phyloP scores from a whole-genome alignment of 78 protist genomes.

The Emiliania huxleyi region DNA sequence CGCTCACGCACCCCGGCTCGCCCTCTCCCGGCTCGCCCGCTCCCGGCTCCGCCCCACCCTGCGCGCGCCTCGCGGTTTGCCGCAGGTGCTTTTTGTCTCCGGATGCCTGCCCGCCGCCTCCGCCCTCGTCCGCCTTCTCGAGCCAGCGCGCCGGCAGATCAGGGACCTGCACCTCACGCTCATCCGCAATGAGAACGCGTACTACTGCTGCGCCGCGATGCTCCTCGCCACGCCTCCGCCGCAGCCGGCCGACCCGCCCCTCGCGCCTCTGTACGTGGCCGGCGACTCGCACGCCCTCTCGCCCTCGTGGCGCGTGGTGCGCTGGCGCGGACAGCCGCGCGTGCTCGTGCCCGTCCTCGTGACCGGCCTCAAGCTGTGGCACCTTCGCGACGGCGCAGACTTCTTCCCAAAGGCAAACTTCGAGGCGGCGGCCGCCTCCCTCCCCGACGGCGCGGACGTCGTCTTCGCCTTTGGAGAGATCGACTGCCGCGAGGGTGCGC shows the following conservation, averaged over 20 bases:
- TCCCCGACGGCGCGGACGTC: conserved; percentile 52
- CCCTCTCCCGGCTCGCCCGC: too few relatives aligned
- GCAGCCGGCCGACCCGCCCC: conserved; percentile 34
- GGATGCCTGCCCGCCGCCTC: conserved; percentile 72
- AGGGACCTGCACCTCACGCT: conserved; percentile 71
- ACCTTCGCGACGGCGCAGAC: conserved; percentile 21
- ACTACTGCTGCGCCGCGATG: conserved; percentile 64
- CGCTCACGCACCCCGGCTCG: too few relatives aligned
- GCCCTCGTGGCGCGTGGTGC: conserved; percentile 67
- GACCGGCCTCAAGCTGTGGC: conserved; percentile 86
- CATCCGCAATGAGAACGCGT: conserved; percentile 85
- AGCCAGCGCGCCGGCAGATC: background rate
- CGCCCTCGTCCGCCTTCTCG: conserved; percentile 45
- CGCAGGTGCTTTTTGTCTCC: conserved; percentile 52
- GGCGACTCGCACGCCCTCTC: conserved; percentile 86
- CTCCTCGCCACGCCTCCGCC: conserved; percentile 37
- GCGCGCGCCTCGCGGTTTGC: too few relatives aligned
- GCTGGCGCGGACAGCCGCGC: conserved; percentile 28
- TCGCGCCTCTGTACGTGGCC: conserved; percentile 56
- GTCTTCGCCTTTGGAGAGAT: conserved; percentile 84
- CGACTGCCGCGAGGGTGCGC: conserved; percentile 90
- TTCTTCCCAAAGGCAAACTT: conserved; percentile 88
- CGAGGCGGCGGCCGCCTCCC: background rate
- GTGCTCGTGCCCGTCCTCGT: conserved; percentile 70
- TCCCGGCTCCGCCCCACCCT: too few relatives aligned